Percentiles rank a stretch among this genome's conserved stretches.
phyloP scores from a whole-genome alignment of 2,329 filamentous ascomycete genomes.

The Elsinoe ampelina region DNA sequence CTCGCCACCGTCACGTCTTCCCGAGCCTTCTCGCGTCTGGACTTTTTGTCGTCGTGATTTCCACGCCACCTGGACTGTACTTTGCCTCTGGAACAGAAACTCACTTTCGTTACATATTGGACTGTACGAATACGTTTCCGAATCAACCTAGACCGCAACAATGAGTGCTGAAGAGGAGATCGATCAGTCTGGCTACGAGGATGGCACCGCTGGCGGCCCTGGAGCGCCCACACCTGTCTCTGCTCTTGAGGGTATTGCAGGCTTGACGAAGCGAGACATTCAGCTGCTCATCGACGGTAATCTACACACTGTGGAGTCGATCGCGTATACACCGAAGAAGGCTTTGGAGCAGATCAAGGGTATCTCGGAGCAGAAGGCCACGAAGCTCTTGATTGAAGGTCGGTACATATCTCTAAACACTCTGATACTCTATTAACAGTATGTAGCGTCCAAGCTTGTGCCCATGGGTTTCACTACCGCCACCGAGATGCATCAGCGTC shows the following conservation, averaged over 20 bases:
- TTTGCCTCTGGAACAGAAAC: neutral
- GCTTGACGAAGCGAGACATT: conserved; percentile 89
- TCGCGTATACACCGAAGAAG: conserved; percentile 80
- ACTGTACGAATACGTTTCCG: neutral
- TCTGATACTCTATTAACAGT: conserved; percentile 12
- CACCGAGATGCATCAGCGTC: conserved; percentile 95
- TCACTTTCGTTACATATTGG: neutral
- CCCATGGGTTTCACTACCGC: conserved; percentile 99
- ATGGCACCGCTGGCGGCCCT: conserved; percentile 65
- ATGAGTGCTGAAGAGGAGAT: conserved; percentile 43
- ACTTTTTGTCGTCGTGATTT: neutral
- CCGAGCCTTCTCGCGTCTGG: conserved; percentile 3
- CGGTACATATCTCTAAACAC: conserved; percentile 21
- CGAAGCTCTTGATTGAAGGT: conserved; percentile 86
- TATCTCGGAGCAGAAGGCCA: conserved; percentile 93
- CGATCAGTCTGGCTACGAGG: conserved; percentile 64
- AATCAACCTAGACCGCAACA: neutral
- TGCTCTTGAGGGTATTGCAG: conserved; percentile 80
- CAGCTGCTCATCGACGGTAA: conserved; percentile 86
- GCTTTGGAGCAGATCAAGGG: conserved; percentile 91
- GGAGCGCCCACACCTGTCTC: conserved; percentile 87
- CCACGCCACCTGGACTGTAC: neutral
- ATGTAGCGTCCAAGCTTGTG: conserved; percentile 78
- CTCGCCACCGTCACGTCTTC: conserved; percentile 7
- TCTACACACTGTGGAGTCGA: conserved; percentile 88